Evolutionary conservation across 805 yeast species (phyloP).

Genomic region (Monosporozyma siamensis): DNA sequence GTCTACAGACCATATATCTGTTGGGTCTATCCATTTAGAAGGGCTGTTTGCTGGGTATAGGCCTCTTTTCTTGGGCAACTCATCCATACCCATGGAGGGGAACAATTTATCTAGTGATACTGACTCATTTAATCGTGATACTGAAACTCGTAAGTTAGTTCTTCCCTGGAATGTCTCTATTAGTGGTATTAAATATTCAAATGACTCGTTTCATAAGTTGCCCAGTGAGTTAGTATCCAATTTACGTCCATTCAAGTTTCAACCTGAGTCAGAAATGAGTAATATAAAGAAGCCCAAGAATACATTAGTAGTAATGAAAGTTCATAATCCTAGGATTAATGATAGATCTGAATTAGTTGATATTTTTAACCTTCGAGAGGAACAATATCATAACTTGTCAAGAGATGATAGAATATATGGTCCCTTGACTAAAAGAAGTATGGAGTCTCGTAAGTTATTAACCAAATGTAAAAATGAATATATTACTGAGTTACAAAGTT

Average conservation of each 20-base stretch:
- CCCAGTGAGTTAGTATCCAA: constrained; percentile 32
- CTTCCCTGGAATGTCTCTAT: constrained; percentile 35
- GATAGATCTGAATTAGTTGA: constrained; percentile 25
- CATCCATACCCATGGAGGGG: constrained; percentile 10
- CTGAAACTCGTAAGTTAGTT: constrained; percentile 18
- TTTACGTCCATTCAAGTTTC: constrained; percentile 34
- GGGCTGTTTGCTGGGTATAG: constrained; percentile 40
- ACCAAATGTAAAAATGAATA: constrained; percentile 10
- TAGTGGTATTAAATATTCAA: constrained; percentile 30
- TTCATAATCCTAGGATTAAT: constrained; percentile 27
- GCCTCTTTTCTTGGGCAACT: constrained; percentile 36
- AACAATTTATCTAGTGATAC: constrained; percentile 2
- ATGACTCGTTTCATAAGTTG: constrained; percentile 24
- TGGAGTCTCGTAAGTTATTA: constrained; percentile 1
- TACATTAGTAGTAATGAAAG: constrained; percentile 40
- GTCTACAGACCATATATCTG: constrained; percentile 23
- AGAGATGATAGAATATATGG: background rate
- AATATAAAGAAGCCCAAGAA: constrained; percentile 42
- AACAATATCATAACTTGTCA: background rate
- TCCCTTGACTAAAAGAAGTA: background rate
- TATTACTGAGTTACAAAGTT: constrained; percentile 11
- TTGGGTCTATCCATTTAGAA: constrained; percentile 27
- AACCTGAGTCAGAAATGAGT: constrained; percentile 30
- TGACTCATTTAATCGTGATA: background rate
- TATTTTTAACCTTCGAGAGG: constrained; percentile 10